Percentiles rank a stretch among this genome's conserved stretches.
These are phyloP conservation scores for Linnemannia hyalina DNA, from an alignment of 192 early-diverging fungal genomes.

Conservation along the genomic window DNA sequence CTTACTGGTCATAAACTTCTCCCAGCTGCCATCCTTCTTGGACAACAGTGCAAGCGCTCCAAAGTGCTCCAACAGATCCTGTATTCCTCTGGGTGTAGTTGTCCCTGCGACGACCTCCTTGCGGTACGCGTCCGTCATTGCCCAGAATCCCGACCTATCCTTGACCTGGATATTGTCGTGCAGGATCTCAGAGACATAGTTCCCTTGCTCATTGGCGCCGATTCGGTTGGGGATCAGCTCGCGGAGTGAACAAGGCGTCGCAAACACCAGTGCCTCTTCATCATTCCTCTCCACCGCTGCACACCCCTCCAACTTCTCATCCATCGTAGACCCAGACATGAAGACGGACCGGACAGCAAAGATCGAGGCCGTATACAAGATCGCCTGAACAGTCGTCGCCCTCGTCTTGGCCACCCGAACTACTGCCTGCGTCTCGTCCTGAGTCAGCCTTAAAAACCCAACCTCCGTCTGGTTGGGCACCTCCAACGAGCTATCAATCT, in stretches of 20 bases:
- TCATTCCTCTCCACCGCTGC: background rate
- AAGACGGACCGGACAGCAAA: constrained; percentile 38
- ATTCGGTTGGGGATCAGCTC: constrained; percentile 16
- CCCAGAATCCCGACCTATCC: constrained; percentile 27
- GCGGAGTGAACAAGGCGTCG: constrained; percentile 45
- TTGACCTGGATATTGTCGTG: constrained; percentile 20
- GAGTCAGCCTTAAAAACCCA: constrained; percentile 2
- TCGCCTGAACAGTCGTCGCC: constrained; percentile 39
- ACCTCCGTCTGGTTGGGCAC: constrained; percentile 34
- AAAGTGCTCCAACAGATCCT: constrained; percentile 48
- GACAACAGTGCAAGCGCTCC: constrained; percentile 35
- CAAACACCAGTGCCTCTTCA: constrained; percentile 39
- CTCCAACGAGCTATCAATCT: constrained; percentile 42
- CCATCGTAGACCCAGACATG: background rate
- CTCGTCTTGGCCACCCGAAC: constrained; percentile 7
- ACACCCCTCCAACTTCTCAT: background rate
- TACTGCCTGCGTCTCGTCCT: constrained; percentile 6
- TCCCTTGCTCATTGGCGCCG: constrained; percentile 27
- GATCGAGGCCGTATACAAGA: constrained; percentile 25
- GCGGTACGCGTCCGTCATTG: constrained; percentile 18
- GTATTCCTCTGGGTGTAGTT: constrained; percentile 21
- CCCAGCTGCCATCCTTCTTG: constrained; percentile 42
- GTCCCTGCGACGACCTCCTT: constrained; percentile 21
- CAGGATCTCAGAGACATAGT: constrained; percentile 46
- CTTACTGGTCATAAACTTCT: constrained; percentile 33